phyloP scores from a whole-genome alignment of 1,284 basidiomycete species.

The Trichosporon asahii region DNA sequence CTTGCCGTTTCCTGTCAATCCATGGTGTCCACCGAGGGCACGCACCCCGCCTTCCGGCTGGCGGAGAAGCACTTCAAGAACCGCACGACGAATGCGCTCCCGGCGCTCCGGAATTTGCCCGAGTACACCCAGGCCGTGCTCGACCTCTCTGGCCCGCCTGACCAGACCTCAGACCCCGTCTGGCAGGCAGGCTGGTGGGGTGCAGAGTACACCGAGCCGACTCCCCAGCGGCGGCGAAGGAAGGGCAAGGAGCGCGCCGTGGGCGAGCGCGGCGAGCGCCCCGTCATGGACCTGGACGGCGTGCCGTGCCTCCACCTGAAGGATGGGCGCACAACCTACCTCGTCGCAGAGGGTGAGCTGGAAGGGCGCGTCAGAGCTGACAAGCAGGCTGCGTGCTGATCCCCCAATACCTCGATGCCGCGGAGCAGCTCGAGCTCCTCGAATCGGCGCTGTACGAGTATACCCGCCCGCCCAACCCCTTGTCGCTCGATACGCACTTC shows the following conservation, averaged over 20 bases:
- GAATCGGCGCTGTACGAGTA: conserved; percentile 69
- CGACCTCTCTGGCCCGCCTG: conserved; percentile 41
- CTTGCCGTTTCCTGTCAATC: background rate
- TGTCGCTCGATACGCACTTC: conserved; percentile 82
- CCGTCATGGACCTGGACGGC: conserved; percentile 17
- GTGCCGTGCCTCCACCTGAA: conserved; percentile 23
- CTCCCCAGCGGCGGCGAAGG: conserved; percentile 2
- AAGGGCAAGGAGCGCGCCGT: conserved; percentile 31
- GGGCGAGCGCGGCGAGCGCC: conserved; percentile 30
- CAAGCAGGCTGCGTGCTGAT: conserved; percentile 73
- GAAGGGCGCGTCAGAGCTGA: background rate
- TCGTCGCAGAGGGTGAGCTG: conserved; percentile 45
- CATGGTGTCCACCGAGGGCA: background rate
- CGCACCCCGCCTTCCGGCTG: conserved; percentile 43
- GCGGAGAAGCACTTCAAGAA: conserved; percentile 52
- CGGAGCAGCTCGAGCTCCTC: conserved; percentile 65
- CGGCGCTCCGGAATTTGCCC: conserved; percentile 31
- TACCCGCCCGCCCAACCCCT: conserved; percentile 72
- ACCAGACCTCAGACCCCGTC: conserved; percentile 40
- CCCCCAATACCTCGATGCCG: conserved; percentile 63
- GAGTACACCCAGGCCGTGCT: conserved; percentile 25
- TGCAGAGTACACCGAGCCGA: conserved; percentile 16
- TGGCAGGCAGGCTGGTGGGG: conserved; percentile 48
- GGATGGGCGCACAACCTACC: conserved; percentile 35
- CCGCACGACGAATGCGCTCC: conserved; percentile 30